Percentiles rank a stretch among this genome's conserved stretches.
phyloP scores from a whole-genome alignment of 495 filamentous ascomycete species.

The Stereocaulon alpinum region DNA sequence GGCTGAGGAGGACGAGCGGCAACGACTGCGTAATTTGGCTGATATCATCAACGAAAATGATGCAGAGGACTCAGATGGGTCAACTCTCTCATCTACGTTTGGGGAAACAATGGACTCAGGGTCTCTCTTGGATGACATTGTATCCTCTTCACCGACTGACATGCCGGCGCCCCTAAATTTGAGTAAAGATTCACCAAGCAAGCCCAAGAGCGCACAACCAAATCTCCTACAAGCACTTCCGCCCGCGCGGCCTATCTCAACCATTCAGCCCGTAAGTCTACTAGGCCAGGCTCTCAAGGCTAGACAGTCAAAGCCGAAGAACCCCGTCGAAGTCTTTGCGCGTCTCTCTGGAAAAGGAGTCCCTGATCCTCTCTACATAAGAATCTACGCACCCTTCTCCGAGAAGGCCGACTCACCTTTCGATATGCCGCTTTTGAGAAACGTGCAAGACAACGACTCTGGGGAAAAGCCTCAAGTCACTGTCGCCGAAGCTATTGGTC shows the following conservation, averaged over 20 bases:
- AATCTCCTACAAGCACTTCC: conserved; percentile 67
- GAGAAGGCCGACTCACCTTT: conserved; percentile 56
- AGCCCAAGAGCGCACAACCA: conserved; percentile 45
- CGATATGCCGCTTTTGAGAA: conserved; percentile 67
- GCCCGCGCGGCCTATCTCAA: conserved; percentile 82
- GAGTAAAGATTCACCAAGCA: conserved; percentile 45
- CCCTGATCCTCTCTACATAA: conserved; percentile 68
- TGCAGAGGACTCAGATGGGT: conserved; percentile 53
- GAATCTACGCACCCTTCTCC: conserved; percentile 81
- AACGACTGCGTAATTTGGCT: conserved; percentile 35
- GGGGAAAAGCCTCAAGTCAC: conserved; percentile 54
- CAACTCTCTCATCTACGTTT: conserved; percentile 58
- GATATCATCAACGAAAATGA: conserved; percentile 50
- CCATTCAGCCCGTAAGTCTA: conserved; percentile 67
- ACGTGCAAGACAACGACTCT: conserved; percentile 59
- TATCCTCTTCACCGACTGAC: conserved; percentile 18
- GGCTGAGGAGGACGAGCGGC: conserved; percentile 47
- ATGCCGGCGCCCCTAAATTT: conserved; percentile 23
- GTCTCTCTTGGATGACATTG: conserved; percentile 45
- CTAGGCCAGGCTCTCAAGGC: conserved; percentile 62
- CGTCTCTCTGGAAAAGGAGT: conserved; percentile 79
- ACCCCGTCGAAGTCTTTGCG: conserved; percentile 77
- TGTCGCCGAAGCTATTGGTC: conserved; percentile 82
- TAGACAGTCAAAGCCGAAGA: conserved; percentile 65
- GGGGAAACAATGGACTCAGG: conserved; percentile 53